Conservation (phyloP, 2,329 filamentous ascomycete genomes). For the Coniosporium tulheliwenetii region DNA sequence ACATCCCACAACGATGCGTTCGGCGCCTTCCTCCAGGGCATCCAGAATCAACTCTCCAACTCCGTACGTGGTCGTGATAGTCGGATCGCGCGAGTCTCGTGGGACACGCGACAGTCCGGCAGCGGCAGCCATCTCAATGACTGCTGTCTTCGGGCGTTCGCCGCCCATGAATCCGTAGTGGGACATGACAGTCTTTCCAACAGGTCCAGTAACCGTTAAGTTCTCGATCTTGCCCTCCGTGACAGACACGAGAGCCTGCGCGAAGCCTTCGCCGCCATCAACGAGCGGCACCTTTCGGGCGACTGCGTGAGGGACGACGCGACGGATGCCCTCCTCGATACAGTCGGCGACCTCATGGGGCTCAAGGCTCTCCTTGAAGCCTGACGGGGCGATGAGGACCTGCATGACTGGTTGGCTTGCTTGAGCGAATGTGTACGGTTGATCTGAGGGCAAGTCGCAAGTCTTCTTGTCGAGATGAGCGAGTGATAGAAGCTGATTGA, state of each 20-base stretch:
- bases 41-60: constrained; percentile 33
- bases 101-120: constrained; percentile 36
- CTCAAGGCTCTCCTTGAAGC: constrained; percentile 38
- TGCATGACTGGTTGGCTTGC: constrained; percentile 10
- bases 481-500: background rate
- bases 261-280: constrained; percentile 39
- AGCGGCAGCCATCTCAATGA: constrained; percentile 38
- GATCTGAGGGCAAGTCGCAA: no score
- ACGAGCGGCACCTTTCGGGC: constrained; percentile 35
- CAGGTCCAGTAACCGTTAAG: constrained; percentile 27
- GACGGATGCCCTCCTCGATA: constrained; percentile 32
- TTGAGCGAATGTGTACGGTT: no score
- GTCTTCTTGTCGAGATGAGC: background rate
- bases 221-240: constrained; percentile 24
- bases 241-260: constrained; percentile 27
- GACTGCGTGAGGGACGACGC: constrained; percentile 25
- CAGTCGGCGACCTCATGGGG: constrained; percentile 33
- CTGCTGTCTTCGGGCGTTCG: constrained; percentile 22
- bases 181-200: constrained; percentile 24
- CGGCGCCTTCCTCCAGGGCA: constrained; percentile 29
- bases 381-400: constrained; percentile 35
- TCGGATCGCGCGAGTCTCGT: constrained; percentile 26
- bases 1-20: constrained; percentile 33
- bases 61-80: constrained; percentile 33
- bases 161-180: constrained; percentile 30